These are phyloP conservation scores for Nakazawaea anatomiae DNA, from an alignment of 805 yeast genomes.

Conservation along the genomic window DNA sequence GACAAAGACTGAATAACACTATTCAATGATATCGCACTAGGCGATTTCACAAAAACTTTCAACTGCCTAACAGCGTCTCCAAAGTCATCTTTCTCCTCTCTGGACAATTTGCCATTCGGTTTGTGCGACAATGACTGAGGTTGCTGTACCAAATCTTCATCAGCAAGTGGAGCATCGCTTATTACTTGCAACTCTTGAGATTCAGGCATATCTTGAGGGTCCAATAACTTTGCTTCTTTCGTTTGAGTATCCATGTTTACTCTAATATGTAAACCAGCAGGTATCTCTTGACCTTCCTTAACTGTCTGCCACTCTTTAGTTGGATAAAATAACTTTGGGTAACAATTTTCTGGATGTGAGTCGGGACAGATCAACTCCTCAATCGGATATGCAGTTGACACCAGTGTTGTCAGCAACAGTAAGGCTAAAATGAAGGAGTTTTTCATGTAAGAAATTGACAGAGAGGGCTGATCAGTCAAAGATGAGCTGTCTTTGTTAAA, in stretches of 20 bases:
- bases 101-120: background rate
- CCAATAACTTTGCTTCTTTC: constrained; percentile 62
- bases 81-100: constrained; percentile 4
- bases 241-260: constrained; percentile 67
- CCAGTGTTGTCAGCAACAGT: background rate
- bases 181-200: constrained; percentile 12
- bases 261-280: constrained; percentile 74
- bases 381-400: constrained; percentile 1
- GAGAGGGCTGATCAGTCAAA: background rate
- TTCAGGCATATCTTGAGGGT: constrained; percentile 9
- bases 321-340: constrained; percentile 60
- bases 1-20: constrained; percentile 28
- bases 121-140: background rate
- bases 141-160: background rate
- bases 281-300: constrained; percentile 67
- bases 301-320: constrained; percentile 63
- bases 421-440: background rate
- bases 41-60: background rate
- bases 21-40: background rate
- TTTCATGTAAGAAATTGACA: background rate
- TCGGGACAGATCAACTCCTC: constrained; percentile 32
- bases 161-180: constrained; percentile 12
- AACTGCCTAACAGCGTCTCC: background rate
- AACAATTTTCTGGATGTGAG: constrained; percentile 44
- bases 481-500: background rate